A percentile compares a stretch with the other conserved stretches of the same genome.
phyloP scores from a whole-genome alignment of 208 protist genomes.

The Leishmania aethiopica region DNA sequence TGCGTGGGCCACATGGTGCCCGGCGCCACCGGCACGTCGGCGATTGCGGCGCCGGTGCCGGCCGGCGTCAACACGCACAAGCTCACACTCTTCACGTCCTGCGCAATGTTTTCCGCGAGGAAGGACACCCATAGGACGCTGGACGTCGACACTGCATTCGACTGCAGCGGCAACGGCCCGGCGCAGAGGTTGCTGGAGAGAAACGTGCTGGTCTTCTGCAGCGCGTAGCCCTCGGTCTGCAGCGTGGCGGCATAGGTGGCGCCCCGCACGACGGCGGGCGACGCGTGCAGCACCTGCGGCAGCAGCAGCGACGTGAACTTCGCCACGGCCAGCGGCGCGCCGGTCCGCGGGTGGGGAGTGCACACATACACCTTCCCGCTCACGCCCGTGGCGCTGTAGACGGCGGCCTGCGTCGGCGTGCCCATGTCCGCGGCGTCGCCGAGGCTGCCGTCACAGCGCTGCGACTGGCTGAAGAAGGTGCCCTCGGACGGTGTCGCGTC shows the following conservation, averaged over 20 bases:
- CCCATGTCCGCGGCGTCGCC: conserved; percentile 32
- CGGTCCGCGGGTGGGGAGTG: conserved; percentile 17
- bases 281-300: conserved; percentile 32
- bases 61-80: conserved; percentile 43
- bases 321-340: conserved; percentile 30
- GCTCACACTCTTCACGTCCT: conserved; percentile 21
- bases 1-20: conserved; percentile 44
- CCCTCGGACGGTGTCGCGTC: conserved; percentile 31
- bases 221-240: neutral
- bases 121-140: conserved; percentile 3
- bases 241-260: conserved; percentile 40
- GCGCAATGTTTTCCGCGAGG: conserved; percentile 23
- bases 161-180: conserved; percentile 7
- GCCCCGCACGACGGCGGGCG: conserved; percentile 41
- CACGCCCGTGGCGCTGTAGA: conserved; percentile 32
- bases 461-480: conserved; percentile 43
- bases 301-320: conserved; percentile 44
- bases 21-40: conserved; percentile 33
- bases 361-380: conserved; percentile 56
- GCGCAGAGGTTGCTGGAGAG: conserved; percentile 12
- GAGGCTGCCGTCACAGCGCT: conserved; percentile 31
- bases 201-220: neutral
- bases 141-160: conserved; percentile 8
- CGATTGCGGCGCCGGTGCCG: conserved; percentile 25
- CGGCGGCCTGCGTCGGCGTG: conserved; percentile 14